Percentiles rank a stretch among this genome's conserved stretches.
Evolutionary conservation across 2,329 filamentous ascomycete species (phyloP).

Genomic region (Stagonosporopsis chrysanthemi): DNA sequence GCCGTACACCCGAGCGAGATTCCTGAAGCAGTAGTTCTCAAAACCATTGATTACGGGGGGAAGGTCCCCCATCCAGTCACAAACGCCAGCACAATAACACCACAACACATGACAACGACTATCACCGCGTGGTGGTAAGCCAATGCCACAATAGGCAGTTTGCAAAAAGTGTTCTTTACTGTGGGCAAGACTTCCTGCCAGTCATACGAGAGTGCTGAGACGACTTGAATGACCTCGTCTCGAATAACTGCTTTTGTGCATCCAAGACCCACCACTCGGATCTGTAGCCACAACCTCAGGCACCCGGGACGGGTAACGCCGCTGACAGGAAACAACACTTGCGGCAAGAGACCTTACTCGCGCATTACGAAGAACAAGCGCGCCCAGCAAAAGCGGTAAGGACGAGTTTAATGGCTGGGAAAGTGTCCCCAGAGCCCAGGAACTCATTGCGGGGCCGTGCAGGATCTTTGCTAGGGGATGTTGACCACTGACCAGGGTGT

Average conservation of each 20-base stretch:
- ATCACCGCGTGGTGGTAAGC: not conserved
- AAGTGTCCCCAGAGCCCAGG: not conserved
- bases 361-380: not conserved
- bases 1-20: not conserved
- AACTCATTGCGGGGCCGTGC: not conserved
- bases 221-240: not conserved
- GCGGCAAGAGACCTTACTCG: not conserved
- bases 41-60: not conserved
- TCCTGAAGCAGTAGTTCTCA: not conserved
- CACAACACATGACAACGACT: not conserved
- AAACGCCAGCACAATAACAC: not conserved
- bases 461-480: not conserved
- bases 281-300: not conserved
- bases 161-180: not conserved
- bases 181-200: not conserved
- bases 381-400: not conserved
- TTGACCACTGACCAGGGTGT: not conserved
- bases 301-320: not conserved
- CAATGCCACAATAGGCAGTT: not conserved
- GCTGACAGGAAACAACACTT: not conserved
- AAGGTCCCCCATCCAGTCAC: slow-evolving; percentile 2
- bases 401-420: not conserved
- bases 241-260: not conserved
- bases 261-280: not conserved
- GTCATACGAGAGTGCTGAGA: not conserved